Percentiles rank a stretch among this genome's conserved stretches.
Conservation (phyloP, 2,329 filamentous ascomycete species). For the Atkinsonella texensis region DNA sequence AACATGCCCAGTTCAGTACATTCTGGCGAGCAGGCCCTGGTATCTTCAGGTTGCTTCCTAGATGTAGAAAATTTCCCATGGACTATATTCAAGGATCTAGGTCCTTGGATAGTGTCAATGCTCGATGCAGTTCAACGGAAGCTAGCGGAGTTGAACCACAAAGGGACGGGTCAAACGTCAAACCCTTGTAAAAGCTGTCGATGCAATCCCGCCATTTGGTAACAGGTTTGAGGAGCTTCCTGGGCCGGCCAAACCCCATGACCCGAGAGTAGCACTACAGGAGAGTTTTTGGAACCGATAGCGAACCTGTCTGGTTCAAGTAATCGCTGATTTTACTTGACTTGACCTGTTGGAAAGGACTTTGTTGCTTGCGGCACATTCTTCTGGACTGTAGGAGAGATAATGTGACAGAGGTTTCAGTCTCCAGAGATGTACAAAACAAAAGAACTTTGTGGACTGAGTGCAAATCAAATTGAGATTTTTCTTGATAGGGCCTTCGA, state of each 20-base stretch:
- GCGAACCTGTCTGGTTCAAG: neutral
- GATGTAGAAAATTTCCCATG: neutral
- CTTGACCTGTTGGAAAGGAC: neutral
- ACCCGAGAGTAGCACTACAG: neutral
- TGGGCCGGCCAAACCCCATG: neutral
- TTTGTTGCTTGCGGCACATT: neutral
- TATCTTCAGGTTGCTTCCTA: neutral
- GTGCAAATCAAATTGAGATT: neutral
- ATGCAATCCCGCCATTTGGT: neutral
- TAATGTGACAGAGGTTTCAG: neutral
- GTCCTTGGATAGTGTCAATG: neutral
- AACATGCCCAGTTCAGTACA: neutral
- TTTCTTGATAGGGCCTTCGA: neutral
- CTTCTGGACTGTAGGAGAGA: neutral
- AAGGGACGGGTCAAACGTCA: neutral
- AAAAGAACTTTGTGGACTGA: neutral
- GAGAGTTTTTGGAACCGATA: neutral
- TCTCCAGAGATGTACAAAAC: neutral
- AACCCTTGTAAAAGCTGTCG: neutral
- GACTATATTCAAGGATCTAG: neutral
- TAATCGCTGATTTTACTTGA: neutral
- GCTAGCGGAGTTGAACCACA: neutral
- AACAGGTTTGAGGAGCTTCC: neutral
- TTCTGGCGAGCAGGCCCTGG: too few species aligned
- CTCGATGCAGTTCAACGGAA: neutral